phyloP scores from a whole-genome alignment of 106 monocot species.

The Alisma plantagoaquatica region DNA sequence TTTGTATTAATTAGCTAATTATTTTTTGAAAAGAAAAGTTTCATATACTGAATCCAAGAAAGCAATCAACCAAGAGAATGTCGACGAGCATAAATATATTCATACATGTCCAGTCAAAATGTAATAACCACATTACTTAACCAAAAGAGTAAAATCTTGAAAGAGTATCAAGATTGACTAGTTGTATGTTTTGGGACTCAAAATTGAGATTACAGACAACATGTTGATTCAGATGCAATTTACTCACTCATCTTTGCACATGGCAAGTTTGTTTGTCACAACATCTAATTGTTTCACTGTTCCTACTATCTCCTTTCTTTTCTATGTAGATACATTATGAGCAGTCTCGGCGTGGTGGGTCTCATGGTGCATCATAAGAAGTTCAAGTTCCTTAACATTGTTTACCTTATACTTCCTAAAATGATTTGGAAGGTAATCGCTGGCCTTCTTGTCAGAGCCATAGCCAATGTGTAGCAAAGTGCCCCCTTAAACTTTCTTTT shows the following conservation, averaged over 20 bases:
- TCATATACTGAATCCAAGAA: too few species aligned
- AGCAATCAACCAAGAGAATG: too few species aligned
- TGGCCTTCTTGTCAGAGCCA: slow-evolving; percentile 34
- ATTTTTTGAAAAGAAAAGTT: too few species aligned
- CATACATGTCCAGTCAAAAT: too few species aligned
- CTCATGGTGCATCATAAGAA: slow-evolving; percentile 49
- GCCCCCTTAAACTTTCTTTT: slow-evolving; percentile 42
- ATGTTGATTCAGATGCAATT: too few species aligned
- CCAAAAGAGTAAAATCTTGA: too few species aligned
- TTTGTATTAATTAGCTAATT: too few species aligned
- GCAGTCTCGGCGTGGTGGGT: slow-evolving; percentile 34
- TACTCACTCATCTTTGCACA: slow-evolving; percentile 24
- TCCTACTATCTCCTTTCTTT: slow-evolving; percentile 26
- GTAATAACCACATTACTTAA: too few species aligned
- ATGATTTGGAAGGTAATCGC: slow-evolving; percentile 21
- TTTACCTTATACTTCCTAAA: slow-evolving; percentile 28
- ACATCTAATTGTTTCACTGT: slow-evolving; percentile 17
- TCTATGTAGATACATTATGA: slow-evolving; percentile 24
- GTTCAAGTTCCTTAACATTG: slow-evolving; percentile 25
- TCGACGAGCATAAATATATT: too few species aligned
- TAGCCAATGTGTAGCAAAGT: slow-evolving; percentile 40
- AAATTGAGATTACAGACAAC: too few species aligned
- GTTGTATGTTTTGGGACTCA: too few species aligned
- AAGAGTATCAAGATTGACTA: too few species aligned
- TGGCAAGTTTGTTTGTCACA: slow-evolving; percentile 30